Conservation (phyloP, 139 green algal genomes). For the Gonium pectorale region DNA sequence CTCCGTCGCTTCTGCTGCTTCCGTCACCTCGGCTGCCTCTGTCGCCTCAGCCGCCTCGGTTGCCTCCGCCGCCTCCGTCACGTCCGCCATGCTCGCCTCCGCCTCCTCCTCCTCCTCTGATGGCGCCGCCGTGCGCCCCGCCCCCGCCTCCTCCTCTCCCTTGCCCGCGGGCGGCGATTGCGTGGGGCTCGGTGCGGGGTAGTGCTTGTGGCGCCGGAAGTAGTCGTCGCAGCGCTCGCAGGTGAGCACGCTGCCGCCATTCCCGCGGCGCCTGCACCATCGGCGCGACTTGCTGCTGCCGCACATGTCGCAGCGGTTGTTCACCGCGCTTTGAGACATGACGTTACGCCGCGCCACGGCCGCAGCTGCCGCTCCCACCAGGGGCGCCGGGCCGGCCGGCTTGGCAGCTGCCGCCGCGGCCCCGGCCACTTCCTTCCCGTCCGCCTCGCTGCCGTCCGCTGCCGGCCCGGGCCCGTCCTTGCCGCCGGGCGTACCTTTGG, state of each 20-base stretch:
- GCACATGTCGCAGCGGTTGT: neutral
- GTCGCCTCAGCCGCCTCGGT: neutral
- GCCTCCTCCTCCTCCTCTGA: neutral
- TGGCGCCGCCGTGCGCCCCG: neutral
- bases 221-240: conserved; percentile 32
- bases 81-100: neutral
- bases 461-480: no score
- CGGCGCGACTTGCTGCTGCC: neutral
- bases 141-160: neutral
- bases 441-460: no score
- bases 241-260: neutral
- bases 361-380: neutral
- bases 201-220: neutral
- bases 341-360: neutral
- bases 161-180: no score
- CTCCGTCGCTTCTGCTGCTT: neutral
- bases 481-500: no score
- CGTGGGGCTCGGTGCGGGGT: neutral
- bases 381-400: no score
- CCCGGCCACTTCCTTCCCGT: neutral
- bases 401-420: no score
- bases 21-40: neutral
- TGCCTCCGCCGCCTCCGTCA: neutral
- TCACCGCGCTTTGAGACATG: neutral
- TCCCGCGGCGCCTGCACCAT: neutral